Evolutionary conservation across 1,284 basidiomycete species (phyloP).

Genomic region (Trichosporon inkin): DNA sequence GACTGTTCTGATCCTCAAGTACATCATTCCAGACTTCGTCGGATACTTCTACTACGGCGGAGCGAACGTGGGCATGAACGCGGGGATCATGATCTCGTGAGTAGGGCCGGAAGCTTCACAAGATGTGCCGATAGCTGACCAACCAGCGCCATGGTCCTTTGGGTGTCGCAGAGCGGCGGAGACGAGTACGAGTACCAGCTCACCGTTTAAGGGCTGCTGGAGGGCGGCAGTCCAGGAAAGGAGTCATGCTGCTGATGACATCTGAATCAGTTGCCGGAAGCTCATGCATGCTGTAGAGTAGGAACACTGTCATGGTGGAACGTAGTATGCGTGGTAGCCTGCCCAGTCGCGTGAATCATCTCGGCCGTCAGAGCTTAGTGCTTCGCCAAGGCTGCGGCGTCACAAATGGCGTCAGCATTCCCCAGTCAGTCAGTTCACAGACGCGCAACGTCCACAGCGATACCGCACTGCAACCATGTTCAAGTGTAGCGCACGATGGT

Average conservation of each 20-base stretch:
- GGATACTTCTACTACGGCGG: constrained; percentile 89
- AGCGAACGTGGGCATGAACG: constrained; percentile 88
- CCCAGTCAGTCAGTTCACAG: too few relatives aligned
- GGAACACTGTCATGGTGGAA: too few relatives aligned
- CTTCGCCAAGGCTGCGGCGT: too few relatives aligned
- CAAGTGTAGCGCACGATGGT: constrained; percentile 16
- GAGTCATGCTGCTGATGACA: not conserved
- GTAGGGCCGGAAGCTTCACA: constrained; percentile 11
- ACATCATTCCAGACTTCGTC: constrained; percentile 71
- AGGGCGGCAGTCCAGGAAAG: not conserved
- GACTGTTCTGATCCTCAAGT: constrained; percentile 90
- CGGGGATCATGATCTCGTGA: constrained; percentile 74
- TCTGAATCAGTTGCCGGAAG: not conserved
- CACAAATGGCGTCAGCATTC: too few relatives aligned
- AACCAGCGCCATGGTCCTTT: constrained; percentile 48
- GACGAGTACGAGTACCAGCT: constrained; percentile 52
- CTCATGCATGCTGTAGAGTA: constrained; percentile 1
- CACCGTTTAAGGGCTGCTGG: constrained; percentile 35
- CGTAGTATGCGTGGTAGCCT: too few relatives aligned
- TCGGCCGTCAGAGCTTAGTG: too few relatives aligned
- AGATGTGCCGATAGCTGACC: constrained; percentile 1
- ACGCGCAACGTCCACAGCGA: too few relatives aligned
- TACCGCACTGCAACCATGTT: too few relatives aligned
- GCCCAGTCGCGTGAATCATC: too few relatives aligned
- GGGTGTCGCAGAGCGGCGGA: constrained; percentile 49